Evolutionary conservation across 148 eudicot species (phyloP), one percentile per base, ranked within the genome.

Genomic region (Chenopodium quinoa): DNA sequence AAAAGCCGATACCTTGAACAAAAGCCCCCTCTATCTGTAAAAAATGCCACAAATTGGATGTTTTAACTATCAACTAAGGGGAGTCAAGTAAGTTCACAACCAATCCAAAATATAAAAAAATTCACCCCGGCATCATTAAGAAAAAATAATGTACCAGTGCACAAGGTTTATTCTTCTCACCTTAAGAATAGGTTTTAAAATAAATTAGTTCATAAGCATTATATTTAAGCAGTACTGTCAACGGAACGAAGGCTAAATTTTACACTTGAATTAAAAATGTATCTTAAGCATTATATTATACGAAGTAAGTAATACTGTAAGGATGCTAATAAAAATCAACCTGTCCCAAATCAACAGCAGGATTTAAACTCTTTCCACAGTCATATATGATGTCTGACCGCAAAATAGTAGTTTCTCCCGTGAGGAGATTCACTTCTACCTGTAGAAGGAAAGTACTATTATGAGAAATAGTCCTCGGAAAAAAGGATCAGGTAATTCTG

Each of bases 301-400:
- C 44, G 44, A 5, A 40, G 44, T 9, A 37, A 5, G 60, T 16
- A 32, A 44, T 4, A 65, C 13, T 4, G 29, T 16, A 84, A 78
- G 34, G 10, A 14, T 40, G 46, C 3, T 23, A 60, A 16, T 3
- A 71, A 58, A 34, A 82, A 84, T 75, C 60, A 56, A 93, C 97
- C 97, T 95, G 98, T 89, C 98, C 98, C 86, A 96, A 86, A 78
- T 96, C 98, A 78, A 96, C 95, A 78, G 98, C 99, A 48, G 99
- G 99, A 84, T 96, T 93, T 89, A 96, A 84, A 86, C 97, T 92
- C 83, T 92, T 95, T 47, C 99, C 99, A 62, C 99, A 96, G 79
- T 96, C 99, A 76, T 96, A 96, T 22, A 93, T 86, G 70, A 96
- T 90, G 87, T 96, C 99, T 12, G 97, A 76, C 71, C 85, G 90